Evolutionary conservation across 768 basidiomycete species (phyloP).

Genomic region (Kwoniella sp.): DNA sequence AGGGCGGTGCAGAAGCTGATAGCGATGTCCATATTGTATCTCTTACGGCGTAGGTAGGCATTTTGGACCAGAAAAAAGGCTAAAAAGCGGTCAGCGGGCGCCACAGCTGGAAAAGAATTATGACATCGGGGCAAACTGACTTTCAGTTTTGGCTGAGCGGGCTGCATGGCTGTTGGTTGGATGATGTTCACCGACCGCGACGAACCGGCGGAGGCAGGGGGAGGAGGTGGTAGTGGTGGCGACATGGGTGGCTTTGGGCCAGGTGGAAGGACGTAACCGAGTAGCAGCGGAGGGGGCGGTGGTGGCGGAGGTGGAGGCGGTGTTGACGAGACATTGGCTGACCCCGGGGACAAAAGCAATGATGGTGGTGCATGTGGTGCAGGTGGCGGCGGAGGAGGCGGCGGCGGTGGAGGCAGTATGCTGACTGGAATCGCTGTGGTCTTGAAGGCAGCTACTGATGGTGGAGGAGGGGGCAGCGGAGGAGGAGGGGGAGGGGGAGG

Average conservation of each 20-base stretch:
- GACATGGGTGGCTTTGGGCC: slow-evolving; percentile 6
- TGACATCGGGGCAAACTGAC: slow-evolving; percentile 18
- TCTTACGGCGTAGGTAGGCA: slow-evolving; percentile 59
- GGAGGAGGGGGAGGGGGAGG: slow-evolving; percentile 31
- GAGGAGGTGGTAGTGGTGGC: slow-evolving; percentile 50
- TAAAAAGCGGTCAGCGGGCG: slow-evolving; percentile 39
- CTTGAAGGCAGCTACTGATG: slow-evolving; percentile 16
- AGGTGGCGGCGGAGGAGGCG: background rate
- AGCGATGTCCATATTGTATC: slow-evolving; percentile 75
- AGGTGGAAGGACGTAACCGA: background rate
- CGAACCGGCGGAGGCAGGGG: slow-evolving; percentile 27
- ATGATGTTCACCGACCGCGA: background rate
- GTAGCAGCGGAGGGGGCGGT: slow-evolving; percentile 8
- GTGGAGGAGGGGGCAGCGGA: slow-evolving; percentile 32
- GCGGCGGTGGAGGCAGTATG: background rate
- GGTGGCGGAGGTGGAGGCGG: slow-evolving; percentile 11
- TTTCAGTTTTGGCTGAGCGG: slow-evolving; percentile 44
- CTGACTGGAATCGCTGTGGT: slow-evolving; percentile 2
- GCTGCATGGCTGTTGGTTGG: slow-evolving; percentile 56
- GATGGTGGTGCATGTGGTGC: slow-evolving; percentile 9
- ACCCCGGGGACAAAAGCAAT: background rate
- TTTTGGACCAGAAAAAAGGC: slow-evolving; percentile 90
- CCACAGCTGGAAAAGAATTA: background rate
- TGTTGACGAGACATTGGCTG: background rate
- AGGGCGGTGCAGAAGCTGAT: slow-evolving; percentile 1